A percentile compares a stretch with the other conserved stretches of the same genome.
phyloP scores from a whole-genome alignment of 164 flowering plant species.

The Brasenia schreberi region DNA sequence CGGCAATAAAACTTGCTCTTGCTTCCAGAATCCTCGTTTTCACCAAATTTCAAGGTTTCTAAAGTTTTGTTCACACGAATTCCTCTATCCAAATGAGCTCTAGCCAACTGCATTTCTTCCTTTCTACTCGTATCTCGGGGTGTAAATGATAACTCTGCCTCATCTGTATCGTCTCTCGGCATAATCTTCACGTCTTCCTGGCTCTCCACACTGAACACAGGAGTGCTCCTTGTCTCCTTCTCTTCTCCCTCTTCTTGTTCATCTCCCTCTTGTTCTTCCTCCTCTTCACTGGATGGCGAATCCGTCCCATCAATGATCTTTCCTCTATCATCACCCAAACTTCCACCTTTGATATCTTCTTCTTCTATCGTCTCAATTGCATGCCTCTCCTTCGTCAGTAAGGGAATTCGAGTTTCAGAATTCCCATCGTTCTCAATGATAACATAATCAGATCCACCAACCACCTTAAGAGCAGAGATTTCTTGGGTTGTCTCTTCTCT shows the following conservation, averaged over 20 bases:
- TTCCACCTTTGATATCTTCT: not conserved
- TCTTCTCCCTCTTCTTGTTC: not conserved
- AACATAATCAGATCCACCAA: constrained; percentile 12
- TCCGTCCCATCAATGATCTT: not conserved
- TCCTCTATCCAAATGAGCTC: not conserved
- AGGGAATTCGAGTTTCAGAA: constrained; percentile 17
- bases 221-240: not conserved
- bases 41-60: not conserved
- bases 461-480: constrained; percentile 25
- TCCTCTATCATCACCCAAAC: not conserved
- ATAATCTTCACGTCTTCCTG: not conserved
- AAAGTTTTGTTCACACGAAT: not conserved
- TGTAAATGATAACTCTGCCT: not conserved
- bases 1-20: not conserved
- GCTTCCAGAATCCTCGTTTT: not conserved
- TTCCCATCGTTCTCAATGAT: constrained; percentile 33
- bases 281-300: not conserved
- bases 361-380: constrained; percentile 6
- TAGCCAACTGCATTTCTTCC: not conserved
- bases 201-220: not conserved
- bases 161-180: not conserved
- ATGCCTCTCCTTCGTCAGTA: constrained; percentile 13
- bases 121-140: not conserved
- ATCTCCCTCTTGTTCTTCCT: not conserved
- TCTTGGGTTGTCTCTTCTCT: constrained; percentile 24